Percentiles rank a stretch among this genome's conserved stretches.
Conservation (phyloP, 306 rosid species). For the Gastrolobium bilobum region DNA sequence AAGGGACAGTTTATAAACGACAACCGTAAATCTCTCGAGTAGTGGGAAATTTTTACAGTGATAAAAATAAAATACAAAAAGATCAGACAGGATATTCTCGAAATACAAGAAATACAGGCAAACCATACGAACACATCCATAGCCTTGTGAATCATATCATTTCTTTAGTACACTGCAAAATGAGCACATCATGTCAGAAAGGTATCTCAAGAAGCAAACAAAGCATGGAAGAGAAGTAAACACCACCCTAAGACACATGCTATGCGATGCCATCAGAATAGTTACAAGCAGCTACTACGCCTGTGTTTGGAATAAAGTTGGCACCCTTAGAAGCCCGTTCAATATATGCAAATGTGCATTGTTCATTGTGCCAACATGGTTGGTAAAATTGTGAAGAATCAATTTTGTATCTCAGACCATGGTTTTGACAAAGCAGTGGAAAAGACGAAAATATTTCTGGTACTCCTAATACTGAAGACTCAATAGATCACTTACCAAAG, state of each 20-base stretch:
- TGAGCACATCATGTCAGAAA: constrained; percentile 40
- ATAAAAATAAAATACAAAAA: constrained; percentile 36
- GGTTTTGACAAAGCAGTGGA: no score
- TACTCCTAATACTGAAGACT: no score
- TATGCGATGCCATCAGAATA: neutral
- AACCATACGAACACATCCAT: constrained; percentile 38
- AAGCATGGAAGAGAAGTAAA: neutral
- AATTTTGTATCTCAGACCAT: no score
- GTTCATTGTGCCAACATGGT: no score
- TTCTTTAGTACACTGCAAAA: constrained; percentile 90
- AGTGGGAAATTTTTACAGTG: constrained; percentile 37
- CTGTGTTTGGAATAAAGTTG: no score
- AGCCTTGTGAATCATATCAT: constrained; percentile 56
- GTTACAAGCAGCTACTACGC: neutral
- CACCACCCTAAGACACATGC: neutral
- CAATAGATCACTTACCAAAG: no score
- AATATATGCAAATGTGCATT: no score
- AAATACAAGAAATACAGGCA: constrained; percentile 45
- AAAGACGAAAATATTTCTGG: no score
- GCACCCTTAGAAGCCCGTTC: no score
- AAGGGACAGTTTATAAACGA: constrained; percentile 16
- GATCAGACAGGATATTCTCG: constrained; percentile 43
- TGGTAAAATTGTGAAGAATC: no score
- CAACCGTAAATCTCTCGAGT: constrained; percentile 30
- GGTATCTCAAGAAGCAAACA: constrained; percentile 35